phyloP scores from a whole-genome alignment of 768 basidiomycete species.

The Botryobasidium botryosum region DNA sequence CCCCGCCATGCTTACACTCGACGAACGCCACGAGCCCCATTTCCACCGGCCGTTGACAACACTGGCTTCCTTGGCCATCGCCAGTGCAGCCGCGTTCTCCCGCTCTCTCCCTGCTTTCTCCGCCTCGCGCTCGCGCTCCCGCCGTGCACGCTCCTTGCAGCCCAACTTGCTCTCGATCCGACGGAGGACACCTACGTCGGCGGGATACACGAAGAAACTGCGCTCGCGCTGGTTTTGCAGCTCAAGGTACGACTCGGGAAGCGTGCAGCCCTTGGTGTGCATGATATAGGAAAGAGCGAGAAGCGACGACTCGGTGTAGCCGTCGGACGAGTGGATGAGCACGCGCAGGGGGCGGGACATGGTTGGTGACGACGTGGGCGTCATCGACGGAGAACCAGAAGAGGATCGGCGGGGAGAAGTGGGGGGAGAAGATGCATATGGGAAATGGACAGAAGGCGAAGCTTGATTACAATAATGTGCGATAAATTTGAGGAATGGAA shows the following conservation, averaged over 20 bases:
- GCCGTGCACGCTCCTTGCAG: conserved; percentile 14
- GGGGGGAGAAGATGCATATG: not conserved
- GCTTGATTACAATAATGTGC: conserved; percentile 1
- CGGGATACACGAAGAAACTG: conserved; percentile 84
- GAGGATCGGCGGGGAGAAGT: too few relatives aligned
- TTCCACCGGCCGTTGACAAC: conserved; percentile 10
- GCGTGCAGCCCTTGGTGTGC: conserved; percentile 42
- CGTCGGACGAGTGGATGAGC: conserved; percentile 68
- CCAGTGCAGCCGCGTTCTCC: not conserved
- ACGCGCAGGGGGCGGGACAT: conserved; percentile 42
- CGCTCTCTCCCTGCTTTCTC: conserved; percentile 6
- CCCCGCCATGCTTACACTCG: conserved; percentile 4
- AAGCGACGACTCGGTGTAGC: conserved; percentile 85
- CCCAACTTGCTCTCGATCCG: conserved; percentile 42
- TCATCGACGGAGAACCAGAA: conserved; percentile 17
- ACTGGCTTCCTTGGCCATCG: not conserved
- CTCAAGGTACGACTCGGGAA: conserved; percentile 86
- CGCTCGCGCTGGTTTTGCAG: conserved; percentile 43
- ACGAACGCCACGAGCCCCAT: conserved; percentile 15
- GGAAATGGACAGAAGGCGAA: conserved; percentile 2
- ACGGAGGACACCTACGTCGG: conserved; percentile 56
- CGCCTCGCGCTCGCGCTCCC: conserved; percentile 12
- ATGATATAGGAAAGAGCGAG: conserved; percentile 78
- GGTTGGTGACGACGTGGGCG: conserved; percentile 23
- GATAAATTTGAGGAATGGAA: not conserved